Conservation (phyloP, 306 rosid genomes). For the Leucaena leucocephala region DNA sequence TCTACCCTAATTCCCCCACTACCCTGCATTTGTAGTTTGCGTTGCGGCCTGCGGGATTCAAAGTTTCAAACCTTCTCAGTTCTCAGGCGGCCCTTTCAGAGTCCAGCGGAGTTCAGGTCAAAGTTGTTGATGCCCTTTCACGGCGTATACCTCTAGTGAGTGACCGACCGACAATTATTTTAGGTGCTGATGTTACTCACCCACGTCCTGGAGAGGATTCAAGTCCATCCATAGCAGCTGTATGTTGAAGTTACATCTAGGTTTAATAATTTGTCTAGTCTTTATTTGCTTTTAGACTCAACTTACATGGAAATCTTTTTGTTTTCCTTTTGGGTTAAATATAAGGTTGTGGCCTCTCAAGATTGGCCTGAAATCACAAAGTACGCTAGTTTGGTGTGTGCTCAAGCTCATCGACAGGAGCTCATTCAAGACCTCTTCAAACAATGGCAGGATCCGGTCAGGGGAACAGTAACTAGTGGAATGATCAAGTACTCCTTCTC, state of each 20-base stretch:
- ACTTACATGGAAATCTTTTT: background rate
- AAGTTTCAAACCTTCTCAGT: too few relatives aligned
- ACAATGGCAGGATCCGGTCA: slow-evolving; percentile 91
- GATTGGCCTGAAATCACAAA: slow-evolving; percentile 98
- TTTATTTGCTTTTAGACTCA: background rate
- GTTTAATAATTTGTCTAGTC: background rate
- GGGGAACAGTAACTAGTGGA: slow-evolving; percentile 84
- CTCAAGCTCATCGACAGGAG: slow-evolving; percentile 96
- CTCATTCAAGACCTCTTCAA: slow-evolving; percentile 88
- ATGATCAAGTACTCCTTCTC: slow-evolving; percentile 68
- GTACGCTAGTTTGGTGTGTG: slow-evolving; percentile 91
- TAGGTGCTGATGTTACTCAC: slow-evolving; percentile 98
- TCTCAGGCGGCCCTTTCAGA: too few relatives aligned
- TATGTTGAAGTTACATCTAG: slow-evolving; percentile 36
- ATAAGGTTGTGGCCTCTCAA: slow-evolving; percentile 95
- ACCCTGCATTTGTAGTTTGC: too few relatives aligned
- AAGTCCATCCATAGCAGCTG: slow-evolving; percentile 97
- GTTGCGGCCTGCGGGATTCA: too few relatives aligned
- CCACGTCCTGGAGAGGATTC: slow-evolving; percentile 98
- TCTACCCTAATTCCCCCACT: too few relatives aligned
- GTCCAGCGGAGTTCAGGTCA: too few relatives aligned
- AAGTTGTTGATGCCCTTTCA: slow-evolving; percentile 84
- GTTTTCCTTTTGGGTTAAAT: background rate
- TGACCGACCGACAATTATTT: slow-evolving; percentile 88
- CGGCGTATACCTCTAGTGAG: slow-evolving; percentile 89